These are phyloP conservation scores for Talaromyces sp. DNA, from an alignment of 2,329 filamentous ascomycete species.

Conservation along the genomic window DNA sequence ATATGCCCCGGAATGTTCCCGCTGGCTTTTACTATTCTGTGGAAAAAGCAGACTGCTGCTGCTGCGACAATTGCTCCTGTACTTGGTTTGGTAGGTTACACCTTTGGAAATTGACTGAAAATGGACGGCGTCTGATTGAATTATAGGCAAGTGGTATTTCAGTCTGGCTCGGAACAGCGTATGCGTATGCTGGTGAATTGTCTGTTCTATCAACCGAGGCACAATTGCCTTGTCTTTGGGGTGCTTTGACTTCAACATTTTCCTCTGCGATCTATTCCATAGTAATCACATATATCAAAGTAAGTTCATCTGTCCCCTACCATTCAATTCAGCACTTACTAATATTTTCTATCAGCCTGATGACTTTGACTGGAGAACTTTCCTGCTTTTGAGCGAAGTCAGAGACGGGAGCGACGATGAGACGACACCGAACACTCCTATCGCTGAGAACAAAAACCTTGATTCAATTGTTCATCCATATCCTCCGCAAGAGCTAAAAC, in stretches of 20 bases:
- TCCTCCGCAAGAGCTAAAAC: conserved; percentile 12
- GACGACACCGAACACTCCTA: not conserved
- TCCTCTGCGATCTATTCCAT: conserved; percentile 39
- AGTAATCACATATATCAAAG: conserved; percentile 22
- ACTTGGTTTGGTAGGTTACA: conserved; percentile 4
- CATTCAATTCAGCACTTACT: not conserved
- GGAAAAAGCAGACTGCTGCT: conserved; percentile 6
- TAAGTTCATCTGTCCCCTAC: not conserved
- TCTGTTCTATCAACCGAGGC: conserved; percentile 28
- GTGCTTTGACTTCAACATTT: conserved; percentile 33
- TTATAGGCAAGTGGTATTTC: conserved; percentile 23
- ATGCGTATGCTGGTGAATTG: conserved; percentile 27
- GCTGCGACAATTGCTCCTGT: conserved; percentile 8
- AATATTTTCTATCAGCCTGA: conserved; percentile 2
- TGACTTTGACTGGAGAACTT: conserved; percentile 8
- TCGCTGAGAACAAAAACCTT: conserved; percentile 2
- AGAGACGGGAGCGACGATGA: conserved; percentile 1
- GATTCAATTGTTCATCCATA: conserved; percentile 18
- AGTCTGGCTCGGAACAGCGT: conserved; percentile 34
- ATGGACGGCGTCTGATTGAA: no score
- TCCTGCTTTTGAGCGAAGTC: conserved; percentile 10
- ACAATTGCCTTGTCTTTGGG: conserved; percentile 12
- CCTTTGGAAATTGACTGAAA: not conserved
- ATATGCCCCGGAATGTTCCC: conserved; percentile 12
- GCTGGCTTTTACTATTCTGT: conserved; percentile 7